Evolutionary conservation across 1,284 basidiomycete genomes (phyloP).

Genomic region (Puccinia novopanici): DNA sequence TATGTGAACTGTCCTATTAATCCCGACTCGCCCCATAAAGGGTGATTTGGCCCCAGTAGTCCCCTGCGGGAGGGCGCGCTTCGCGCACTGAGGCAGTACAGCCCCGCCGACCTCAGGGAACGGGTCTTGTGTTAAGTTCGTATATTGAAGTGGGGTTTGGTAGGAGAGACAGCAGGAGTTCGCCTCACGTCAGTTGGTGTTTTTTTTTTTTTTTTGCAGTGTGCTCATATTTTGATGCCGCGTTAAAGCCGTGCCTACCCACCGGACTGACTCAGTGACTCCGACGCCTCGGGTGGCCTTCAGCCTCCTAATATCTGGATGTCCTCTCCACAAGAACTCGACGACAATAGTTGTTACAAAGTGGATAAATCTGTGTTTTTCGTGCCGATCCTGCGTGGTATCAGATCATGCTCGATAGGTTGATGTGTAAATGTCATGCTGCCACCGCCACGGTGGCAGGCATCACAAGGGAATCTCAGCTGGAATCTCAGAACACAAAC

Average conservation of each 20-base stretch:
- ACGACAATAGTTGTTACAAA: neutral
- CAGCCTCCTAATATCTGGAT: neutral
- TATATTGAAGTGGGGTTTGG: neutral
- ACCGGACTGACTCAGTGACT: neutral
- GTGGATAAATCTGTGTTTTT: neutral
- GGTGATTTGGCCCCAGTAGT: too few relatives aligned
- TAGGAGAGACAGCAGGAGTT: neutral
- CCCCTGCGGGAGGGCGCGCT: too few relatives aligned
- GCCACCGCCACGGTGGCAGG: too few relatives aligned
- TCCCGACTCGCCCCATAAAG: too few relatives aligned
- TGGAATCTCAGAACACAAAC: neutral
- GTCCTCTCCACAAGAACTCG: neutral
- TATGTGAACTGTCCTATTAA: too few relatives aligned
- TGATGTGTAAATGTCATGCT: neutral
- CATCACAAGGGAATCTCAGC: conserved; percentile 3
- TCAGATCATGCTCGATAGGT: neutral
- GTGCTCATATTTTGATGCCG: neutral
- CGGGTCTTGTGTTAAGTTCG: too few relatives aligned
- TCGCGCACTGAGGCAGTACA: too few relatives aligned
- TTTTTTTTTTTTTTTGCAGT: too few relatives aligned
- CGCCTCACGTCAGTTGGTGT: neutral
- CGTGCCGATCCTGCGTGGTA: neutral
- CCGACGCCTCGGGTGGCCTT: neutral
- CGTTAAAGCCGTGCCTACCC: neutral
- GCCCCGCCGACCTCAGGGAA: too few relatives aligned